Base-by-base conservation (phyloP, 1,284 basidiomycete species). In the Pascua guehoae region DNA sequence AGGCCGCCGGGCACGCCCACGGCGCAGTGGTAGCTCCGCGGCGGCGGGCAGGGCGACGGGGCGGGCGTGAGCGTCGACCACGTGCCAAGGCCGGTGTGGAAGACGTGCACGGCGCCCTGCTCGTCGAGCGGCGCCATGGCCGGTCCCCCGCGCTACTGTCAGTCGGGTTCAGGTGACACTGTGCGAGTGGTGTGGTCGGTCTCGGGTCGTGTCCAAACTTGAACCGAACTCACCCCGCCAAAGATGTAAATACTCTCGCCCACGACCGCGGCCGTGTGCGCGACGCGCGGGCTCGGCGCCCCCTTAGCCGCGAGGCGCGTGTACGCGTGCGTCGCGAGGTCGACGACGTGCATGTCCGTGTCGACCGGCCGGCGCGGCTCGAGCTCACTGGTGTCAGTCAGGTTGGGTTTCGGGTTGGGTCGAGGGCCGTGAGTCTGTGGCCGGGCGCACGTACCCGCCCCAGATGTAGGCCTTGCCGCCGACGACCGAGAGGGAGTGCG, bases 201-300 rank as follows among this genome's bases (percentile, higher is more conserved):
- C n/a, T n/a, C n/a, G n/a, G n/a, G n/a, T n/a, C n/a, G n/a, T n/a
- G n/a, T n/a, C n/a, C n/a, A n/a, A n/a, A n/a, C n/a, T n/a, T n/a
- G n/a, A n/a, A n/a, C n/a, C n/a, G n/a, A 12, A 64, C 67, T 53
- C 32, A 70, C 67, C 7, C 69, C 69, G 7, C 69, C 63, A 49
- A 71, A 71, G n/a, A 68, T 43, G 58, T 68, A 69, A 45, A 71
- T 65, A 16, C 52, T 49, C 3, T 41, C 49, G 14, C 57, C 50
- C 32, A 69, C 51, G 0, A 49, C 58, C 0, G 56, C 67, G 7
- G 62, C 66, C 5, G 60, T 58, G 42, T 71, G 69, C 8, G 65
- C 69, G 1, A 69, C 69, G 12, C 69, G 59, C 9, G 66, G 44
- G 16, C 54, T 42, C 1, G 69, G 69, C 7, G 66, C 53, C 5